These are phyloP conservation scores for Circinella umbellata DNA, from an alignment of 371 early-diverging fungal species.

Conservation along the genomic window DNA sequence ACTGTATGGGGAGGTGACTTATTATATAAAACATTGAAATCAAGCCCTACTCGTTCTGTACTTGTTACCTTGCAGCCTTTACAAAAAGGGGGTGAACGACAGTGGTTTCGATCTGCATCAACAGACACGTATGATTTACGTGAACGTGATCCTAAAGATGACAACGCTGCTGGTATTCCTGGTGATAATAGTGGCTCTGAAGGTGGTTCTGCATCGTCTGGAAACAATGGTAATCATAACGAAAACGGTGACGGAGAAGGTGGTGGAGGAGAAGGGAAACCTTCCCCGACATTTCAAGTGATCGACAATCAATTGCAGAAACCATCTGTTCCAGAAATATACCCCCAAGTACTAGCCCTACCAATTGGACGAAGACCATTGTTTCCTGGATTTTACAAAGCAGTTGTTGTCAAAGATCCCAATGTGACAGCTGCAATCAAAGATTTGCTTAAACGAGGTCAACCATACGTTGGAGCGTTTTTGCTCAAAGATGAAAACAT, in stretches of 20 bases:
- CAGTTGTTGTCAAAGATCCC: slow-evolving; percentile 93
- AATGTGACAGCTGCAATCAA: slow-evolving; percentile 89
- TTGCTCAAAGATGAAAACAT: slow-evolving; percentile 86
- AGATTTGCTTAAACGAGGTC: slow-evolving; percentile 84
- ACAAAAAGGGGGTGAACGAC: background rate
- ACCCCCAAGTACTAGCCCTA: slow-evolving; percentile 89
- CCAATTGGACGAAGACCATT: slow-evolving; percentile 93
- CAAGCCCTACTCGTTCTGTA: slow-evolving; percentile 20
- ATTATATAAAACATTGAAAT: slow-evolving; percentile 22
- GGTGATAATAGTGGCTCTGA: slow-evolving; percentile 29
- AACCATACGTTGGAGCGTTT: slow-evolving; percentile 96
- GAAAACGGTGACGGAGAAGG: slow-evolving; percentile 8
- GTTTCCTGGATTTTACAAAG: slow-evolving; percentile 97
- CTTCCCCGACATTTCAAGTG: slow-evolving; percentile 28
- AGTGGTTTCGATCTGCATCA: slow-evolving; percentile 15
- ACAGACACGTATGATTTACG: slow-evolving; percentile 23
- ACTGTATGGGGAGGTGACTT: slow-evolving; percentile 48
- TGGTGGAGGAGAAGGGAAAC: slow-evolving; percentile 24
- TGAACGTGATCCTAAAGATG: slow-evolving; percentile 40
- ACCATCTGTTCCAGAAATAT: slow-evolving; percentile 82
- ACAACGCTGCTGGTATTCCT: background rate
- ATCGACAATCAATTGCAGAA: slow-evolving; percentile 64
- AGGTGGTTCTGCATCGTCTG: slow-evolving; percentile 1
- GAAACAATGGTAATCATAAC: slow-evolving; percentile 14
- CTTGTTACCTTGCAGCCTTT: slow-evolving; percentile 40